Base-by-base conservation (phyloP, 441 rosid genomes). In the Corymbia calophylla region DNA sequence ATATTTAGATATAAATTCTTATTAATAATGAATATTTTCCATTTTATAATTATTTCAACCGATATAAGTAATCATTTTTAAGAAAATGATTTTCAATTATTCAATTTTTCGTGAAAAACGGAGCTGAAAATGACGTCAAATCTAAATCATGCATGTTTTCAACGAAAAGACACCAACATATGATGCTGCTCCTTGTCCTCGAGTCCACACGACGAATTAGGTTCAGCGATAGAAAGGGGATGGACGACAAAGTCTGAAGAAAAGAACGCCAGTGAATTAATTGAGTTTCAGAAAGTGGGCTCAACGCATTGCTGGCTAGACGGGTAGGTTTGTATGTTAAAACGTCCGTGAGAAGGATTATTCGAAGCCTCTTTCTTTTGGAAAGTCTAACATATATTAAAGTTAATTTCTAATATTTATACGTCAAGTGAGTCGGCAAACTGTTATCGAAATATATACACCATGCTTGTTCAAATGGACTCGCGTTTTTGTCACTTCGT, bases 401-500 rank as follows among this genome's bases (percentile, higher is more conserved):
- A n/a, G 3, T 64, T 64, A 15, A 64, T n/a, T 7, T 64, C 15
- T 23, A 64, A n/a, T 64, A 15, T 64, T 64, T 15, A 14, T n/a
- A 64, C 3, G 19, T 64, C 35, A 64, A n/a, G 70, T n/a, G 35
- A 64, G 14, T 31, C 17, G 18, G n/a, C 70, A 64, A 64, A 4
- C 19, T 64, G 1, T n/a, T 14, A 3, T 64, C 7, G 35, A 64
- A 64, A 64, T 64, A 29, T 5, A 29, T 64, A 15, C 35, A 3
- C 19, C 0, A 0, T 19, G 16, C 70, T 64, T n/a, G 5, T 15
- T 64, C n/a, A 35, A 64, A 64, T 3, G 70, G 35, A 64, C 5
- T 2, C 18, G 32, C 19, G 15, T n/a, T 64, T n/a, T 64, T 15
- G 15, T 64, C 12, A 56, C 2, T 0, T 32, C 1, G 0, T n/a